phyloP scores from a whole-genome alignment of 2,329 filamentous ascomycete species.

The Apiospora aurea region DNA sequence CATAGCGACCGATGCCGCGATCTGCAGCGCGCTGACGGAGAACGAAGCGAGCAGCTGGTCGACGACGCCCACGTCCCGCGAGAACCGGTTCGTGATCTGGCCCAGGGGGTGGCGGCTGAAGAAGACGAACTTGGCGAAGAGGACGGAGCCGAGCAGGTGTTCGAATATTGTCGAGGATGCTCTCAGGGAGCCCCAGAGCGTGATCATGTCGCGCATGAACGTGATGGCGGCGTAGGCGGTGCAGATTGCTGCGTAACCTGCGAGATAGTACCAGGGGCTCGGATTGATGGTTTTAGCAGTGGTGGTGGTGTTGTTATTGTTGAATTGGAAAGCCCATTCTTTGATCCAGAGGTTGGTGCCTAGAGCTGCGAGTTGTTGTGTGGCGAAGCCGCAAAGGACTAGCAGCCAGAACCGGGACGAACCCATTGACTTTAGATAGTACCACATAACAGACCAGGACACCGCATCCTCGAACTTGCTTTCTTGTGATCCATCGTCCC shows the following conservation, averaged over 20 bases:
- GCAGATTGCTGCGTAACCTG: background rate
- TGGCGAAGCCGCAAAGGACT: background rate
- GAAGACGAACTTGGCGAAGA: constrained; percentile 12
- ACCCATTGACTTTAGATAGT: background rate
- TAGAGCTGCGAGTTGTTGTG: background rate
- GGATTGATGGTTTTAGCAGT: background rate
- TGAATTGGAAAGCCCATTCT: background rate
- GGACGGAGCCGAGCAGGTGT: background rate
- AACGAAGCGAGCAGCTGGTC: background rate
- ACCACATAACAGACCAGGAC: background rate
- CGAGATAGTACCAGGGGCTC: constrained; percentile 1
- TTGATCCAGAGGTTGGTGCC: background rate
- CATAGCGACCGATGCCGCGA: background rate
- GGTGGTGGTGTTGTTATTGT: background rate
- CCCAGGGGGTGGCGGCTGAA: constrained; percentile 1
- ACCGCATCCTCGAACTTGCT: background rate
- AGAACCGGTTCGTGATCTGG: constrained; percentile 17
- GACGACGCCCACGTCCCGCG: constrained; percentile 10
- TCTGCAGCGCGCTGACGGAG: background rate
- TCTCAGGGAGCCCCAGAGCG: background rate
- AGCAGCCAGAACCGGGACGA: background rate
- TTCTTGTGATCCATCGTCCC: background rate
- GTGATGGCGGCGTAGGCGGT: background rate
- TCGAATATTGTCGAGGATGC: background rate
- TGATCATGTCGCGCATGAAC: background rate